Conservation (phyloP, 805 yeast species). For the Kockiozyma suomiensis region DNA sequence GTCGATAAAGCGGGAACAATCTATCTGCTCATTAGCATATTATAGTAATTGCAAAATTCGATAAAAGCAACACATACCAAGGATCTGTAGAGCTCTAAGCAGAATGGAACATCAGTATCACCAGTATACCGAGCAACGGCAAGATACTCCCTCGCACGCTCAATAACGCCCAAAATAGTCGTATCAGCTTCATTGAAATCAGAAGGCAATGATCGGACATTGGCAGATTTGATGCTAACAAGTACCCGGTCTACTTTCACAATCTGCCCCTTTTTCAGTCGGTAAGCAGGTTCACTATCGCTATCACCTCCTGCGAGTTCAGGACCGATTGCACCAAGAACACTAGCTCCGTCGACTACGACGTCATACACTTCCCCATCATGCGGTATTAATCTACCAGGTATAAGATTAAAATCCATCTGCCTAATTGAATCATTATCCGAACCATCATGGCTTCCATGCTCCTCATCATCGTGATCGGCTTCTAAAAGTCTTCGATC, state of each 20-base stretch:
- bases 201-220: constrained; percentile 40
- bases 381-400: constrained; percentile 4
- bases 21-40: constrained; percentile 8
- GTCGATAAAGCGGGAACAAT: constrained; percentile 21
- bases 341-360: constrained; percentile 19
- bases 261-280: constrained; percentile 55
- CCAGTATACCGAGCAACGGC: constrained; percentile 72
- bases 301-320: constrained; percentile 14
- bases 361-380: constrained; percentile 9
- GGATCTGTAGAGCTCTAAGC: constrained; percentile 62
- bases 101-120: constrained; percentile 53
- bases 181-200: constrained; percentile 54
- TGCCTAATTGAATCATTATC: constrained; percentile 21
- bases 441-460: constrained; percentile 14
- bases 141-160: constrained; percentile 78
- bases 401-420: constrained; percentile 19
- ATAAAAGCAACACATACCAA: constrained; percentile 19
- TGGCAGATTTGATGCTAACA: constrained; percentile 56
- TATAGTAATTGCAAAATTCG: background rate
- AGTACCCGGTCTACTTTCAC: constrained; percentile 69
- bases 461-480: constrained; percentile 11
- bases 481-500: background rate
- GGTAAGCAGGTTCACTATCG: background rate
- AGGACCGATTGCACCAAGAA: constrained; percentile 20
- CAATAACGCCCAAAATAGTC: constrained; percentile 58